These are phyloP conservation scores for Zygosaccharomyces rouxii DNA, from an alignment of 805 yeast species.

Conservation along the genomic window DNA sequence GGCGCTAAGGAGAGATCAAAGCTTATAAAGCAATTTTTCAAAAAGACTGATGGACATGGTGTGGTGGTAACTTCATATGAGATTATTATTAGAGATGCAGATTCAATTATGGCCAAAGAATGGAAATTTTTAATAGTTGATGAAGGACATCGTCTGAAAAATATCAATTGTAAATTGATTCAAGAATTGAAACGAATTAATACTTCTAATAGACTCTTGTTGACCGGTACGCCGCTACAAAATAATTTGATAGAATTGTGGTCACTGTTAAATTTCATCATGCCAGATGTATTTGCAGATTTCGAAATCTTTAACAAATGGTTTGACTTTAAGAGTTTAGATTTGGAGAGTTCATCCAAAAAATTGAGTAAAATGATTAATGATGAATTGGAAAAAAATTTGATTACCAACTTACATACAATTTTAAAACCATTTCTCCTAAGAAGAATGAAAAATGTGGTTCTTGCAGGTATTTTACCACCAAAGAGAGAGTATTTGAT, in stretches of 20 bases:
- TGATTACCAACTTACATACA: slow-evolving; percentile 76
- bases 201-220: slow-evolving; percentile 65
- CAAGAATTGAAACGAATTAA: slow-evolving; percentile 61
- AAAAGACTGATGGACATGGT: slow-evolving; percentile 35
- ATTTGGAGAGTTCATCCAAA: slow-evolving; percentile 27
- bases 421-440: slow-evolving; percentile 84
- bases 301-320: slow-evolving; percentile 85
- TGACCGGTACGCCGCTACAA: slow-evolving; percentile 97
- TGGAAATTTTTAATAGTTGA: slow-evolving; percentile 91
- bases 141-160: slow-evolving; percentile 92
- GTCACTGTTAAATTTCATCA: slow-evolving; percentile 84
- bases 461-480: slow-evolving; percentile 61
- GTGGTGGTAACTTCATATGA: slow-evolving; percentile 82
- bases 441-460: slow-evolving; percentile 75
- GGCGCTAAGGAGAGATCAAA: slow-evolving; percentile 38
- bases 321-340: slow-evolving; percentile 75
- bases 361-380: slow-evolving; percentile 46
- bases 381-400: slow-evolving; percentile 50
- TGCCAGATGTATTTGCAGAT: slow-evolving; percentile 92
- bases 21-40: slow-evolving; percentile 41
- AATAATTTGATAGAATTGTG: slow-evolving; percentile 86
- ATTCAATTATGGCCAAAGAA: slow-evolving; percentile 44
- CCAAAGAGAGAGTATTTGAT: slow-evolving; percentile 86
- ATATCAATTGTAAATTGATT: slow-evolving; percentile 72
- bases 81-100: slow-evolving; percentile 64